phyloP scores from a whole-genome alignment of 2,329 filamentous ascomycete species.

The Diaporthe sp. region DNA sequence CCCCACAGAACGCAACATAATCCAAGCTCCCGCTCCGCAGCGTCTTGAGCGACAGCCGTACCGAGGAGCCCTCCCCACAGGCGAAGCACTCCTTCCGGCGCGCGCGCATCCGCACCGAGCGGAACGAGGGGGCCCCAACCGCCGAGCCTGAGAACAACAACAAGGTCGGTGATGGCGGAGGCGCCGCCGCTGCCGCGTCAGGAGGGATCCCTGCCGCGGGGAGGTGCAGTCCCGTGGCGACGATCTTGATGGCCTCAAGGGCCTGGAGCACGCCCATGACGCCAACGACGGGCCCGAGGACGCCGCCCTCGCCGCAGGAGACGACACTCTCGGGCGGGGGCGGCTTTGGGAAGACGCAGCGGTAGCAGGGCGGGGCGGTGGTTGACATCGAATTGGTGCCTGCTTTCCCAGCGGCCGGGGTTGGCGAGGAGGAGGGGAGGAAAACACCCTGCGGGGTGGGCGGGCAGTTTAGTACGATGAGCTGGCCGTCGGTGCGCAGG shows the following conservation, averaged over 20 bases:
- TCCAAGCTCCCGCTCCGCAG: constrained; percentile 78
- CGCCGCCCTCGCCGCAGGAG: constrained; percentile 92
- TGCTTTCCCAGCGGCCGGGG: constrained; percentile 34
- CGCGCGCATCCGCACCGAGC: constrained; percentile 79
- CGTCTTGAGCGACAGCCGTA: constrained; percentile 69
- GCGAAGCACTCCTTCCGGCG: constrained; percentile 79
- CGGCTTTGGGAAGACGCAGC: constrained; percentile 90
- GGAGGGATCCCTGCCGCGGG: neutral
- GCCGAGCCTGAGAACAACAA: constrained; percentile 62
- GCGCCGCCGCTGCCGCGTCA: neutral
- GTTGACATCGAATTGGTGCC: neutral
- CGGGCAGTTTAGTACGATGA: constrained; percentile 89
- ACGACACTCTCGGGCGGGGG: constrained; percentile 86
- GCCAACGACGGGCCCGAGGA: constrained; percentile 92
- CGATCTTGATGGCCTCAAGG: constrained; percentile 87
- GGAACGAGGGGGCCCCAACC: constrained; percentile 63
- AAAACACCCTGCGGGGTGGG: constrained; percentile 69
- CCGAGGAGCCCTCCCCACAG: constrained; percentile 73
- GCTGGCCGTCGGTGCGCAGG: constrained; percentile 87
- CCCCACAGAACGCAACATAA: constrained; percentile 89
- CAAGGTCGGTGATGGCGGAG: constrained; percentile 49
- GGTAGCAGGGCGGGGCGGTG: constrained; percentile 85
- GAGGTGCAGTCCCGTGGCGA: constrained; percentile 58
- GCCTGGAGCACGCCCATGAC: constrained; percentile 95
- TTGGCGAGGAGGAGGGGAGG: constrained; percentile 48